These are phyloP conservation scores for Cladorrhinum samala DNA, from an alignment of 495 filamentous ascomycete genomes.

Conservation along the genomic window DNA sequence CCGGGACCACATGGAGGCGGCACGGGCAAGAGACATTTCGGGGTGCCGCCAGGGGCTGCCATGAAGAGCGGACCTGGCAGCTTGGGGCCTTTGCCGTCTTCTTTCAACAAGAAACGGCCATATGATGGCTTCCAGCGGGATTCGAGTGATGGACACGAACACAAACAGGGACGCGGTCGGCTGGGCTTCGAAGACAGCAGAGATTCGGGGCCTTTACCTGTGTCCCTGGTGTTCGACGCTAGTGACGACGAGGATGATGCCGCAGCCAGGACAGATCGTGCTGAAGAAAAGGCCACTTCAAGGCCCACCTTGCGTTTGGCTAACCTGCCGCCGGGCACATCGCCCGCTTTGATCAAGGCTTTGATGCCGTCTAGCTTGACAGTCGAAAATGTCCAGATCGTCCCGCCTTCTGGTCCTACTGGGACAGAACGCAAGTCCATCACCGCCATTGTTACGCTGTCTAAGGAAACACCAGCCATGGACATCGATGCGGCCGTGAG, in stretches of 20 bases:
- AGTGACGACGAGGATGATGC: conserved; percentile 41
- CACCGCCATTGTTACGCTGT: conserved; percentile 77
- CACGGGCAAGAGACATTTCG: conserved; percentile 42
- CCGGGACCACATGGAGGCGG: conserved; percentile 34
- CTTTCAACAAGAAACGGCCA: conserved; percentile 41
- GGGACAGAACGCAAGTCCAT: conserved; percentile 68
- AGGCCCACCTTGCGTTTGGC: conserved; percentile 81
- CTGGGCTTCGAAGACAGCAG: conserved; percentile 32
- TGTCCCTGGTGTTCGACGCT: conserved; percentile 38
- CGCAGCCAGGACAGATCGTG: conserved; percentile 28
- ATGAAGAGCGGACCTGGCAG: conserved; percentile 69
- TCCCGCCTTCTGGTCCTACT: conserved; percentile 39
- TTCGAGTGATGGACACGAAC: conserved; percentile 29
- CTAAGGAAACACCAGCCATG: conserved; percentile 74
- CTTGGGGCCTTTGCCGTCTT: conserved; percentile 57
- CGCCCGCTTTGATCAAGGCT: conserved; percentile 65
- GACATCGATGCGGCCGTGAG: conserved; percentile 81
- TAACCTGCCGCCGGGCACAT: conserved; percentile 57
- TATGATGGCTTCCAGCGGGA: conserved; percentile 36
- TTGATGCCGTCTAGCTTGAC: conserved; percentile 61
- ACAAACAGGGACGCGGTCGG: conserved; percentile 7
- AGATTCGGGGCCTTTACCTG: conserved; percentile 21
- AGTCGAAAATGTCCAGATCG: conserved; percentile 71
- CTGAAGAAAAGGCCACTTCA: conserved; percentile 66
- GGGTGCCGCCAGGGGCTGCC: conserved; percentile 22